Evolutionary conservation across 106 monocot species (phyloP).

Genomic region (Chionographis japonica): DNA sequence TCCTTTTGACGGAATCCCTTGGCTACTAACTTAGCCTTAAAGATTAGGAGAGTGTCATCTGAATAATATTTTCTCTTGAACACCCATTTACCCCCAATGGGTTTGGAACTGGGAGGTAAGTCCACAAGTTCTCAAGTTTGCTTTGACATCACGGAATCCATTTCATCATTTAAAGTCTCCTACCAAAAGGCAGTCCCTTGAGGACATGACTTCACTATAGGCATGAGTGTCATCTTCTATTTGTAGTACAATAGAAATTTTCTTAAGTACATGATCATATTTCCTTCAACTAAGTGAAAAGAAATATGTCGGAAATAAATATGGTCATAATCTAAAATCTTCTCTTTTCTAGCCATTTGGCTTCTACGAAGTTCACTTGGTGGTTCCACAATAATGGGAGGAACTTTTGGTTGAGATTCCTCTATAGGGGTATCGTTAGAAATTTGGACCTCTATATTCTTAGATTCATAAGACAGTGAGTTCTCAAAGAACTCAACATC

Average conservation of each 20-base stretch:
- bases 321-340: not conserved
- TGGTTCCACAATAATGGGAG: not conserved
- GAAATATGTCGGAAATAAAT: not conserved
- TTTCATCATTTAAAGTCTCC: not conserved
- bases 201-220: not conserved
- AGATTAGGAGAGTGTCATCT: too few relatives aligned
- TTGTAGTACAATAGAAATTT: not conserved
- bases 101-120: too few relatives aligned
- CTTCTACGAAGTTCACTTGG: not conserved
- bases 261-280: too few relatives aligned
- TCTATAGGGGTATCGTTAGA: too few relatives aligned
- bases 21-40: too few relatives aligned
- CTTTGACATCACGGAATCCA: not conserved
- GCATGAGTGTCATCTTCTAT: not conserved
- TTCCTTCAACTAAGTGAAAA: not conserved
- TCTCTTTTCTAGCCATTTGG: not conserved
- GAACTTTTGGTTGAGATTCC: not conserved
- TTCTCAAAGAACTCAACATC: not conserved
- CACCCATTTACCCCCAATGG: too few relatives aligned
- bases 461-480: not conserved
- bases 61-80: too few relatives aligned
- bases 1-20: too few relatives aligned
- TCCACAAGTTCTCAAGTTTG: not conserved
- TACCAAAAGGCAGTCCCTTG: not conserved
- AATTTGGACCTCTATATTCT: not conserved